Conservation (phyloP, 2,329 filamentous ascomycete species). For the Canariomyces notabilis region DNA sequence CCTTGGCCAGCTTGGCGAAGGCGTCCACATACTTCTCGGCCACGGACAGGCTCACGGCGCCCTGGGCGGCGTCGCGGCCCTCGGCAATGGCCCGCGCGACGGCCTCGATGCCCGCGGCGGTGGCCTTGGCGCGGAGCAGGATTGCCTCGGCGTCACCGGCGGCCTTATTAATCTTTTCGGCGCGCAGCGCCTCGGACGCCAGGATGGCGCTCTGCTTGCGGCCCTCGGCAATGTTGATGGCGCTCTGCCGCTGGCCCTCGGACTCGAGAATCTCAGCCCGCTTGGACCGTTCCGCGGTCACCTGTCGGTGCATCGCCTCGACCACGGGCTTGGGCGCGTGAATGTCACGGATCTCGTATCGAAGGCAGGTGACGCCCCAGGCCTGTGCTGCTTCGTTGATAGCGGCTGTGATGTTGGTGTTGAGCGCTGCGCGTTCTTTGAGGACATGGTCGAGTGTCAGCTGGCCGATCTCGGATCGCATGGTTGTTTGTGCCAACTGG, state of each 20-base stretch:
- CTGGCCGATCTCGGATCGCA: conserved; percentile 97
- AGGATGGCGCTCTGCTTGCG: conserved; percentile 95
- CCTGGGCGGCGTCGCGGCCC: conserved; percentile 70
- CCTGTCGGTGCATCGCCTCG: conserved; percentile 96
- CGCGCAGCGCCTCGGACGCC: conserved; percentile 82
- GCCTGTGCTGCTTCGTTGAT: conserved; percentile 97
- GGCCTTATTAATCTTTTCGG: conserved; percentile 90
- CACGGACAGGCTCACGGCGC: conserved; percentile 79
- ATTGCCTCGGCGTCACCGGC: conserved; percentile 94
- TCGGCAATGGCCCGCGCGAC: conserved; percentile 71
- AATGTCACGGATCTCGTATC: conserved; percentile 98
- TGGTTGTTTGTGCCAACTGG: conserved; percentile 95
- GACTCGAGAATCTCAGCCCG: conserved; percentile 96
- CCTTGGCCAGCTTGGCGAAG: conserved; percentile 85
- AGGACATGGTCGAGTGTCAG: conserved; percentile 94
- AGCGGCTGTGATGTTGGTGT: conserved; percentile 96
- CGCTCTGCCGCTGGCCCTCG: conserved; percentile 92
- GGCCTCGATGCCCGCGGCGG: conserved; percentile 80
- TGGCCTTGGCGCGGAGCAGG: conserved; percentile 75
- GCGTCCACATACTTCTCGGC: conserved; percentile 97
- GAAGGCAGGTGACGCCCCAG: conserved; percentile 92
- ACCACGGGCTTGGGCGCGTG: conserved; percentile 92
- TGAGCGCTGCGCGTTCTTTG: conserved; percentile 92
- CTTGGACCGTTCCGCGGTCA: conserved; percentile 95
- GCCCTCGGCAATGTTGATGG: conserved; percentile 98